phyloP scores from a whole-genome alignment of 345 rosid genomes.

The Psidium friedrichsthalianum region DNA sequence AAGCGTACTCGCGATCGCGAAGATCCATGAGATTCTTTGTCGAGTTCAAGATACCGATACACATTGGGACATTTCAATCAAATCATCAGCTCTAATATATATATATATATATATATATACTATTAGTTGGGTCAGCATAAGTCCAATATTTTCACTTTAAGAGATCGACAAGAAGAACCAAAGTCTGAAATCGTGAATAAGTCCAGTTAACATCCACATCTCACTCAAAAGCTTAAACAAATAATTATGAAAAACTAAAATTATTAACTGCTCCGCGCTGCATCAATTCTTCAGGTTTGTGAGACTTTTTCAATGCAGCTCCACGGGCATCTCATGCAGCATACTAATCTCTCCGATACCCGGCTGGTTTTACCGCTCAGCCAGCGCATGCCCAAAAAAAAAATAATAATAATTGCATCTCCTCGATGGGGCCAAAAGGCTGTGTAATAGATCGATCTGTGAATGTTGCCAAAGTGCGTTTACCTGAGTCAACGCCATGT shows the following conservation, averaged over 20 bases:
- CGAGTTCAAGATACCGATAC: fast-evolving
- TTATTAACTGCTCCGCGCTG: too few relatives aligned
- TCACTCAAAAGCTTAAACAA: too few relatives aligned
- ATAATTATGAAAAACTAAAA: too few relatives aligned
- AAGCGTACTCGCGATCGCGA: background rate
- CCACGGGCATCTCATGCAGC: too few relatives aligned
- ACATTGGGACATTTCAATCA: background rate
- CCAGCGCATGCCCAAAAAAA: background rate
- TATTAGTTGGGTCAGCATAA: background rate
- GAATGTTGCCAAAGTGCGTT: background rate
- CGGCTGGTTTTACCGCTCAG: background rate
- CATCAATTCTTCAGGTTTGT: too few relatives aligned
- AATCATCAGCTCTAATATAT: background rate
- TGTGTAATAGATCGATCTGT: background rate
- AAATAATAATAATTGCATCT: background rate
- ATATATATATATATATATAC: too few relatives aligned
- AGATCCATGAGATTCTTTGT: background rate
- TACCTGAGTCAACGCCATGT: background rate
- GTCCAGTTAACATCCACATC: too few relatives aligned
- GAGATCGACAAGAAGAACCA: too few relatives aligned
- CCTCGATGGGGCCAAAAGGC: background rate
- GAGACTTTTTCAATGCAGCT: background rate
- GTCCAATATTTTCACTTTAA: too few relatives aligned
- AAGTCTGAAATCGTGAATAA: too few relatives aligned
- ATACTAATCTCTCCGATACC: background rate